These are phyloP conservation scores for Cucurbita argyrosperma DNA, from an alignment of 306 rosid genomes.

Conservation along the genomic window DNA sequence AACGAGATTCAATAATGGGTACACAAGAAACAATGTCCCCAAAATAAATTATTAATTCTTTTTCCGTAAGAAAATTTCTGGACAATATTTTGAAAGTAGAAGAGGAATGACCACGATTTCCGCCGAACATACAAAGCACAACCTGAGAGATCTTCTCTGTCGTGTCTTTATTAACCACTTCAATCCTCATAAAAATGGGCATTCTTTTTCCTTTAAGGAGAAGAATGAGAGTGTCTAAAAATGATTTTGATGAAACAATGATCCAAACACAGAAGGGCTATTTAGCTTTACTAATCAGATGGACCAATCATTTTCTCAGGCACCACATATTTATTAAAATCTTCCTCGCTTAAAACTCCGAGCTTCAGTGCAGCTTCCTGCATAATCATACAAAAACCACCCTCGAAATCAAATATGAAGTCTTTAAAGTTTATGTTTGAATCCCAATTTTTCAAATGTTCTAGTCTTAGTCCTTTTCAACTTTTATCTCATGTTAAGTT, in stretches of 20 bases:
- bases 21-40: background rate
- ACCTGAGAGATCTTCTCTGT: background rate
- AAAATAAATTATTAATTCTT: background rate
- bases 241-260: background rate
- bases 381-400: conserved; percentile 7
- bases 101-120: background rate
- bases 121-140: background rate
- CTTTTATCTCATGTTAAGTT: background rate
- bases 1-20: background rate
- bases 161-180: background rate
- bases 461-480: background rate
- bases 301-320: conserved; percentile 99
- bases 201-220: background rate
- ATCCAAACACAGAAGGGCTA: background rate
- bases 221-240: background rate
- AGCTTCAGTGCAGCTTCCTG: conserved; percentile 96
- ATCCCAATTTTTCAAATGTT: background rate
- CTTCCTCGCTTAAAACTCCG: conserved; percentile 64
- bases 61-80: background rate
- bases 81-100: background rate
- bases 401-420: conserved; percentile 9
- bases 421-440: background rate
- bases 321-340: conserved; percentile 79
- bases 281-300: conserved; percentile 25
- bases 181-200: conserved; percentile 4